phyloP scores from a whole-genome alignment of 495 filamentous ascomycete genomes.

The Aspergillus olivimuriae region DNA sequence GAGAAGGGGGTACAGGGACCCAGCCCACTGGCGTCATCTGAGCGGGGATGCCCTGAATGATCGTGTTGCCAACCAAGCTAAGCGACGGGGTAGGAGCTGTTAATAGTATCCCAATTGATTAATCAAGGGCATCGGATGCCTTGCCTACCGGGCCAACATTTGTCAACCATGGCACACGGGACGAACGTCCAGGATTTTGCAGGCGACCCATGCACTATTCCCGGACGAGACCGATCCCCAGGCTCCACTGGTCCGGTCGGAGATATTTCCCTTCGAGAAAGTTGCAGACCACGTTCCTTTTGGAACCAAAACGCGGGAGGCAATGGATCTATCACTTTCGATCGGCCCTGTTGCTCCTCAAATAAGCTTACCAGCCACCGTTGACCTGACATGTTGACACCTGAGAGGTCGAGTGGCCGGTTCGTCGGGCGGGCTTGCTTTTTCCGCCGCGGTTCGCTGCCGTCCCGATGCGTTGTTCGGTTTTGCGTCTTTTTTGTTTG shows the following conservation, averaged over 20 bases:
- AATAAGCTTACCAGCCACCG: conserved; percentile 10
- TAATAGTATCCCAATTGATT: no score
- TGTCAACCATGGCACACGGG: no score
- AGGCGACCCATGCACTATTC: background rate
- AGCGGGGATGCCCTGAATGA: no score
- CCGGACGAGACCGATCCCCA: background rate
- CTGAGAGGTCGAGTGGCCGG: background rate
- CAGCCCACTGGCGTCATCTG: no score
- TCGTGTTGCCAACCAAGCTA: no score
- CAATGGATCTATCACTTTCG: conserved; percentile 13
- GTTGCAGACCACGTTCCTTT: conserved; percentile 16
- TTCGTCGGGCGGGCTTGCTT: background rate
- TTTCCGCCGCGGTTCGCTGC: background rate
- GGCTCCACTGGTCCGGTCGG: conserved; percentile 2
- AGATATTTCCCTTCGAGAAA: conserved; percentile 11
- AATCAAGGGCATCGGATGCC: no score
- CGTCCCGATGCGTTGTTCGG: no score
- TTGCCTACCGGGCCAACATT: no score
- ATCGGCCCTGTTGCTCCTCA: conserved; percentile 4
- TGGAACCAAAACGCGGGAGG: conserved; percentile 8
- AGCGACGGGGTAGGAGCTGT: no score
- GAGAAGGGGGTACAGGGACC: no score
- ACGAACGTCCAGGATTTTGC: background rate
- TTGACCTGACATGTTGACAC: conserved; percentile 10
- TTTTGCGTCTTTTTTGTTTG: no score